Percentiles rank a stretch among this genome's conserved stretches.
Evolutionary conservation across 345 rosid genomes (phyloP).

Genomic region (Draba incana): DNA sequence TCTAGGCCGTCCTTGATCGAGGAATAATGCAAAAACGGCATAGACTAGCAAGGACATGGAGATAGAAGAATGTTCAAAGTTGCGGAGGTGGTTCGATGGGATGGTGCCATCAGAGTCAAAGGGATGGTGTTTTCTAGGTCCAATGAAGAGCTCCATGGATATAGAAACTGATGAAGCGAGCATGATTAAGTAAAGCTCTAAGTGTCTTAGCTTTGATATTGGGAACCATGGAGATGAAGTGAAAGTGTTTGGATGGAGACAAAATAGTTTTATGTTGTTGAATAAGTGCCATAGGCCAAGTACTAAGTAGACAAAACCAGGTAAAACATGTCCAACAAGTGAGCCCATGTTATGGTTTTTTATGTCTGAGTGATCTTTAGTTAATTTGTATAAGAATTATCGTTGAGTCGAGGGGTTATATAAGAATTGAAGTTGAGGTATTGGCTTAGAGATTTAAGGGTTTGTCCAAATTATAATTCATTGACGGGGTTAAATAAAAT

Average conservation of each 20-base stretch:
- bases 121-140: constrained; percentile 62
- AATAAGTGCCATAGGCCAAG: constrained; percentile 80
- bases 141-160: constrained; percentile 72
- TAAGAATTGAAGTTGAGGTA: too few relatives aligned
- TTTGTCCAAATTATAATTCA: too few relatives aligned
- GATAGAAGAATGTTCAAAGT: constrained; percentile 72
- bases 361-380: too few relatives aligned
- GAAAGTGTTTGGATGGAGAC: constrained; percentile 52
- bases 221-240: constrained; percentile 70
- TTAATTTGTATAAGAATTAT: too few relatives aligned
- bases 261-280: constrained; percentile 62
- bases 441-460: too few relatives aligned
- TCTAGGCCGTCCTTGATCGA: constrained; percentile 43
- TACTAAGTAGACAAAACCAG: constrained; percentile 60
- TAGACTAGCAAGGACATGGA: constrained; percentile 60
- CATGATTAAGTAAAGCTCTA: constrained; percentile 68
- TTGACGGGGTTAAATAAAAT: too few relatives aligned
- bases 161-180: constrained; percentile 51
- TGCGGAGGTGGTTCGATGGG: constrained; percentile 71
- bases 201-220: constrained; percentile 48
- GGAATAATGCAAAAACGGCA: constrained; percentile 53
- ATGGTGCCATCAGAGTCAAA: constrained; percentile 69
- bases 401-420: too few relatives aligned
- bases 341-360: constrained; percentile 51
- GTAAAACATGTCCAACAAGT: constrained; percentile 69